phyloP scores from a whole-genome alignment of 805 yeast genomes.

The Candida fluviatilis region DNA sequence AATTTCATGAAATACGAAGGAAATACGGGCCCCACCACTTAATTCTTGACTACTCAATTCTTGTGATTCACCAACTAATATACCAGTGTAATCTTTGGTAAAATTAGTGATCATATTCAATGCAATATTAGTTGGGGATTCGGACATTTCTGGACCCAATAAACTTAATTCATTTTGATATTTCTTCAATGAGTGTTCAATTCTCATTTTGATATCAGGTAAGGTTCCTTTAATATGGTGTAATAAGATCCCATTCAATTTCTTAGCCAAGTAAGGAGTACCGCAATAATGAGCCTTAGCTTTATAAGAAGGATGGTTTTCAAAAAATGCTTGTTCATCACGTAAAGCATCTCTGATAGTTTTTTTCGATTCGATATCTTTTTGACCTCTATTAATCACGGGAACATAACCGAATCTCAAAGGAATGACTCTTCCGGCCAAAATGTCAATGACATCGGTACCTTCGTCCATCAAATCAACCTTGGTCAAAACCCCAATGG shows the following conservation, averaged over 20 bases:
- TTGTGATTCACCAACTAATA: constrained; percentile 87
- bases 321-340: constrained; percentile 79
- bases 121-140: constrained; percentile 85
- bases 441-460: constrained; percentile 92
- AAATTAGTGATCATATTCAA: constrained; percentile 89
- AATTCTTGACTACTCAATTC: constrained; percentile 86
- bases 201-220: constrained; percentile 91
- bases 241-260: constrained; percentile 80
- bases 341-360: constrained; percentile 83
- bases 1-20: constrained; percentile 95
- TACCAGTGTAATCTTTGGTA: constrained; percentile 84
- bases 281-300: constrained; percentile 96
- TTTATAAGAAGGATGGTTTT: constrained; percentile 83
- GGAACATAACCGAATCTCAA: constrained; percentile 95
- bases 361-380: constrained; percentile 85
- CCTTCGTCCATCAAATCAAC: constrained; percentile 98
- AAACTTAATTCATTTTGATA: constrained; percentile 73
- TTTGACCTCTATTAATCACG: constrained; percentile 95
- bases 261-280: constrained; percentile 94
- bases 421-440: constrained; percentile 94
- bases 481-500: constrained; percentile 95
- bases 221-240: constrained; percentile 66
- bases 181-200: constrained; percentile 79
- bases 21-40: constrained; percentile 96
- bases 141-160: constrained; percentile 87